phyloP scores from a whole-genome alignment of 2,329 filamentous ascomycete species.

The Fusarium neocosmosporiellum region DNA sequence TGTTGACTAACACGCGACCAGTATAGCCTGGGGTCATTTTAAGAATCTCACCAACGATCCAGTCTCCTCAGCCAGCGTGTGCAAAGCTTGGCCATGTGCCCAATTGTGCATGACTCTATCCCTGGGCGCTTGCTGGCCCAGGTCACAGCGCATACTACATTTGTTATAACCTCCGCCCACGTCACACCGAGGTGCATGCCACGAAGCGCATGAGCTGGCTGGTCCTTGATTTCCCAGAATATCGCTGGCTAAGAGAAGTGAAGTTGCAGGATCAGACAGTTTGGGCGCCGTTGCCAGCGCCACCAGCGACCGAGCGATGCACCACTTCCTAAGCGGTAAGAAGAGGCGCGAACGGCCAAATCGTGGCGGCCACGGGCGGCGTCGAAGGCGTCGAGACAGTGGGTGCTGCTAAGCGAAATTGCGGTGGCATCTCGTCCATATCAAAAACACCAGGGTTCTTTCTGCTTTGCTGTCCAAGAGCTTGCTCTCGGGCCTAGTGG shows the following conservation, averaged over 20 bases:
- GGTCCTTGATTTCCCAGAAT: background rate
- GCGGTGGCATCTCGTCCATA: conserved; percentile 12
- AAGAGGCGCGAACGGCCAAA: background rate
- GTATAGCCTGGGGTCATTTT: background rate
- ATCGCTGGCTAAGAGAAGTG: background rate
- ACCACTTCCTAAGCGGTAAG: background rate
- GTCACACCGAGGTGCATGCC: conserved; percentile 2
- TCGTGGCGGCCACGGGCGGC: conserved; percentile 13
- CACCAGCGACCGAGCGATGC: background rate
- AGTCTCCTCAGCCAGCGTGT: background rate
- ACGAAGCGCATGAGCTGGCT: background rate
- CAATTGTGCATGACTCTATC: background rate
- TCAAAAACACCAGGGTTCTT: background rate
- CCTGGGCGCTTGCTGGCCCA: background rate
- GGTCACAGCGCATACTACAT: background rate
- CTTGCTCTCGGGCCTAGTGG: background rate
- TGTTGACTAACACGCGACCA: background rate
- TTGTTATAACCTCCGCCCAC: background rate
- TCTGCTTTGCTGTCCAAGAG: background rate
- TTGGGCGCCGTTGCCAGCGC: background rate
- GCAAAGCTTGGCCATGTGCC: background rate
- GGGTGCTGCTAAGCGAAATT: conserved; percentile 23
- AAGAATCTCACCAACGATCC: background rate
- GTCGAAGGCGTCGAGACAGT: conserved; percentile 14
- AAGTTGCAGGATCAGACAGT: background rate